Conservation (phyloP, 306 rosid species). For the Rubus parviflorus region DNA sequence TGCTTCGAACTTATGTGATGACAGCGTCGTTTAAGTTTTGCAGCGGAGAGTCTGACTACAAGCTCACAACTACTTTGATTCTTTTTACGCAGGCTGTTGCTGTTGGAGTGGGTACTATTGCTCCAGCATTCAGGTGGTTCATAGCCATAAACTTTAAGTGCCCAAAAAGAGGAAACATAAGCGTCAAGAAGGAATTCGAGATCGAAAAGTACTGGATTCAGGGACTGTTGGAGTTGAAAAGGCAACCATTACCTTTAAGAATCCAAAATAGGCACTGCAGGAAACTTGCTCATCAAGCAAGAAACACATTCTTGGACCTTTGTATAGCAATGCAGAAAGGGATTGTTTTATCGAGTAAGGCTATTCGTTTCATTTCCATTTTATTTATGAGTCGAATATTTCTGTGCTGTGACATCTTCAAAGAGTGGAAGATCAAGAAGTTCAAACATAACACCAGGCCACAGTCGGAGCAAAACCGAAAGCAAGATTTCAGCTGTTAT, state of each 20-base stretch:
- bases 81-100: constrained; percentile 61
- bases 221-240: constrained; percentile 43
- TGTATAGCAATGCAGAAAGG: constrained; percentile 60
- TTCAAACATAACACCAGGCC: constrained; percentile 24
- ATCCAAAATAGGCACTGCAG: constrained; percentile 39
- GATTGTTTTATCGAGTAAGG: constrained; percentile 61
- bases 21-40: constrained; percentile 57
- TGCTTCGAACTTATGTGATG: constrained; percentile 58
- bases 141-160: constrained; percentile 55
- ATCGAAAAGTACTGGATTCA: constrained; percentile 74
- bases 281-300: constrained; percentile 58
- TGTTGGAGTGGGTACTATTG: constrained; percentile 68
- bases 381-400: constrained; percentile 30
- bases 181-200: constrained; percentile 31
- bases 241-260: constrained; percentile 47
- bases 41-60: constrained; percentile 66
- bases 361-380: constrained; percentile 51
- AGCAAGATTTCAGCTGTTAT: constrained; percentile 52
- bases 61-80: constrained; percentile 59
- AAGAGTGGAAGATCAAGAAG: constrained; percentile 28
- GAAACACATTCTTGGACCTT: constrained; percentile 31
- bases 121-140: constrained; percentile 84
- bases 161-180: constrained; percentile 37
- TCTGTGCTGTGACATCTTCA: constrained; percentile 26
- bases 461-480: constrained; percentile 22